Conservation (phyloP, 1,139 yeast species). For the Nakaseomyces uthaithaninus region DNA sequence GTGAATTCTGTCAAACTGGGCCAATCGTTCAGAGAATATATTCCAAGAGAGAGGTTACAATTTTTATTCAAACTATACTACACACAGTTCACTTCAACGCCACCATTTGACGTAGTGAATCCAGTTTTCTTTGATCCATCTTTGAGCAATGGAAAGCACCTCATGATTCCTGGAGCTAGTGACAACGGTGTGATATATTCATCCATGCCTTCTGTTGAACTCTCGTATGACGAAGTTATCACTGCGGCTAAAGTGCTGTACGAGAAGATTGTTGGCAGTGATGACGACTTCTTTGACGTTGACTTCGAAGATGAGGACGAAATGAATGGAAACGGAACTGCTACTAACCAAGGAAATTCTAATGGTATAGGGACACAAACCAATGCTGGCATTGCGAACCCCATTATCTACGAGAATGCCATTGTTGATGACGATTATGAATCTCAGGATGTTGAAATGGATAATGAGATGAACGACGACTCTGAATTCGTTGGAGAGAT, state of each 20-base stretch:
- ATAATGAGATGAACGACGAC: conserved; percentile 30
- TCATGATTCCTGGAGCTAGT: conserved; percentile 28
- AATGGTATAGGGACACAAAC: conserved; percentile 5
- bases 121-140: conserved; percentile 34
- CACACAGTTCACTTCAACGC: conserved; percentile 60
- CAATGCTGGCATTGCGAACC: conserved; percentile 9
- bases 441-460: conserved; percentile 24
- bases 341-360: background rate
- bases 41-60: conserved; percentile 71
- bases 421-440: conserved; percentile 29
- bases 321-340: conserved; percentile 4
- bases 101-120: conserved; percentile 41
- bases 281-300: conserved; percentile 90
- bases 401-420: conserved; percentile 26
- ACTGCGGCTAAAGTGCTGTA: conserved; percentile 73
- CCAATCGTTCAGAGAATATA: conserved; percentile 72
- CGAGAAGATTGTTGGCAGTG: conserved; percentile 75
- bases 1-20: conserved; percentile 80
- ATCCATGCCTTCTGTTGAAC: conserved; percentile 70
- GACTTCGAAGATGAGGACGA: conserved; percentile 95
- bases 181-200: conserved; percentile 51
- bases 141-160: conserved; percentile 9
- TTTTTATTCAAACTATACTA: conserved; percentile 72
- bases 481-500: conserved; percentile 63
- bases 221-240: conserved; percentile 83